Percentiles rank a stretch among this genome's conserved stretches.
Conservation (phyloP, 2,329 filamentous ascomycete species). For the Byssochlamys sp. region DNA sequence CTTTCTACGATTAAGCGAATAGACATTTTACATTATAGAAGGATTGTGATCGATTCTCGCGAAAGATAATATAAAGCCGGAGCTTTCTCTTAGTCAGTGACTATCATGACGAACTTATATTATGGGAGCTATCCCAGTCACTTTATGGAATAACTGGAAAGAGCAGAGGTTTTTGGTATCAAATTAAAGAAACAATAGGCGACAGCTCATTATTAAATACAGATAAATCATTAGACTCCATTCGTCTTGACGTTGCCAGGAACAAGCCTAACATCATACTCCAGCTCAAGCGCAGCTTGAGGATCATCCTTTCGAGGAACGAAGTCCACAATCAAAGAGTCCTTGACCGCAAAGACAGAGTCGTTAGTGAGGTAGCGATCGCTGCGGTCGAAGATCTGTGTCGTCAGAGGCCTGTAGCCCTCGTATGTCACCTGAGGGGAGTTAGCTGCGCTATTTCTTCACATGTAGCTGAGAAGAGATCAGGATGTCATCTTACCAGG, state of each 20-base stretch:
- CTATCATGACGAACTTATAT: not conserved
- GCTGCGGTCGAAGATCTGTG: constrained; percentile 65
- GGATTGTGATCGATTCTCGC: not conserved
- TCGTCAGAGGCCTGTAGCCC: constrained; percentile 60
- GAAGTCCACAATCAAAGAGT: constrained; percentile 50
- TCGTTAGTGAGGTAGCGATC: constrained; percentile 54
- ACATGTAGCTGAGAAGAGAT: not conserved
- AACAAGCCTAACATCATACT: constrained; percentile 43
- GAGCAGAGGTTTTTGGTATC: not conserved
- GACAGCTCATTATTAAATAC: not conserved
- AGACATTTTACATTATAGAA: not conserved
- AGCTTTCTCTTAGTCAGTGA: not conserved
- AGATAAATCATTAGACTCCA: constrained; percentile 4
- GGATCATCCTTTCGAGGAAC: constrained; percentile 42
- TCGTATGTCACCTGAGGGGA: constrained; percentile 40
- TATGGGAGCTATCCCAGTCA: not conserved
- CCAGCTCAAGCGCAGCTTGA: constrained; percentile 45
- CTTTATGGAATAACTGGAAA: not conserved
- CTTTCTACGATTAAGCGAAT: not conserved
- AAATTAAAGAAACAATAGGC: not conserved
- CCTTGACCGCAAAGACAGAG: constrained; percentile 52
- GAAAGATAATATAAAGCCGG: not conserved
- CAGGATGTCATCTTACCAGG: not conserved
- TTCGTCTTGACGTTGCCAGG: constrained; percentile 8
- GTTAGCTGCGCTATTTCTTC: not conserved